Evolutionary conservation across 2,329 filamentous ascomycete species (phyloP).

Genomic region (Venturia effusa): DNA sequence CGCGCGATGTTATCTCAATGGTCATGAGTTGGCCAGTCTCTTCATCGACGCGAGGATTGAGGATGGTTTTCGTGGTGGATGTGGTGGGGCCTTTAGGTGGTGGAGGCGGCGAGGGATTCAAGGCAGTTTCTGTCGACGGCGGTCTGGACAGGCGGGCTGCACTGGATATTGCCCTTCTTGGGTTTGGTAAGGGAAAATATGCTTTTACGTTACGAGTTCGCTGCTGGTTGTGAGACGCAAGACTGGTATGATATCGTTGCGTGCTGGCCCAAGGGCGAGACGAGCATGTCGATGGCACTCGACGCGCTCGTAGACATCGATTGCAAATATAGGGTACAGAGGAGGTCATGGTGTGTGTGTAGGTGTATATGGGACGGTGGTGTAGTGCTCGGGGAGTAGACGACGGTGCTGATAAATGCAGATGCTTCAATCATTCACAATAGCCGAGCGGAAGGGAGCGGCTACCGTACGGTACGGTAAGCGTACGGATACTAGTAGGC

Average conservation of each 20-base stretch:
- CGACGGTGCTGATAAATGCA: neutral
- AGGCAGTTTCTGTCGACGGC: neutral
- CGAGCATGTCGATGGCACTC: neutral
- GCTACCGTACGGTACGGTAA: neutral
- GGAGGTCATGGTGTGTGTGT: neutral
- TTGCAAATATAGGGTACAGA: conserved; percentile 3
- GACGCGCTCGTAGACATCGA: conserved; percentile 8
- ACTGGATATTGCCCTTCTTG: neutral
- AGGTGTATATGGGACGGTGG: too few relatives aligned
- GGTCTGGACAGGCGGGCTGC: neutral
- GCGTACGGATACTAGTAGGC: too few relatives aligned
- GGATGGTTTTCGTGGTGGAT: conserved; percentile 22
- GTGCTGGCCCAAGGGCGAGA: neutral
- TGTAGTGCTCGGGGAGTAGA: neutral
- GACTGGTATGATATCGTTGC: neutral
- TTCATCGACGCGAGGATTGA: conserved; percentile 70
- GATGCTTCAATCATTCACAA: neutral
- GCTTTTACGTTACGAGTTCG: neutral
- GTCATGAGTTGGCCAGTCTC: conserved; percentile 69
- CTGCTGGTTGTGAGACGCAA: neutral
- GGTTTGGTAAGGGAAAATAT: neutral
- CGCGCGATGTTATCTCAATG: conserved; percentile 74
- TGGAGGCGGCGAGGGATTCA: neutral
- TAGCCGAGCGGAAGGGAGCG: neutral
- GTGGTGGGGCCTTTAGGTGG: conserved; percentile 10